These are phyloP conservation scores for Amborella trichopoda DNA, from an alignment of 164 flowering plant species.

Conservation along the genomic window DNA sequence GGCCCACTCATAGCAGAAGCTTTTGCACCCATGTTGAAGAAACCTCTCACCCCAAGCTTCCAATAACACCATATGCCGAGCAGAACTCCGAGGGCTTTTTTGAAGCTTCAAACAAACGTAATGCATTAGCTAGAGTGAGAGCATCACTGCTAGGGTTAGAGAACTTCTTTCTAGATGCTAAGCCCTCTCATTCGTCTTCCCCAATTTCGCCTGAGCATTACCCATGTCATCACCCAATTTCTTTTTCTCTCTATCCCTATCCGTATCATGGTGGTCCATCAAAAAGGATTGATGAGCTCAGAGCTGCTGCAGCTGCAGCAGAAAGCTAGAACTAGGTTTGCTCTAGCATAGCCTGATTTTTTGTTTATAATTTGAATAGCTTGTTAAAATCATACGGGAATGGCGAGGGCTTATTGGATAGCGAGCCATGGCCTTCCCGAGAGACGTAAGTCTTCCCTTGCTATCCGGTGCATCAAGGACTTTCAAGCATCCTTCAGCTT, in stretches of 20 bases:
- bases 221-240: slow-evolving; percentile 3
- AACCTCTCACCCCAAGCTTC: too few relatives aligned
- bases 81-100: slow-evolving; percentile 47
- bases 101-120: slow-evolving; percentile 73
- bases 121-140: slow-evolving; percentile 60
- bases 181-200: slow-evolving; percentile 53
- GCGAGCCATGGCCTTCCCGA: slow-evolving; percentile 85
- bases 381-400: slow-evolving; percentile 90
- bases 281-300: slow-evolving; percentile 78
- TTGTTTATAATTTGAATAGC: slow-evolving; percentile 50
- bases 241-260: slow-evolving; percentile 16
- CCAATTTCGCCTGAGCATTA: slow-evolving; percentile 31
- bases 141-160: slow-evolving; percentile 78
- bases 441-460: slow-evolving; percentile 52
- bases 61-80: too few relatives aligned
- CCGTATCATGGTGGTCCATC: slow-evolving; percentile 19
- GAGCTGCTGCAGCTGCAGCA: slow-evolving; percentile 77
- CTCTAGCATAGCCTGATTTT: slow-evolving; percentile 26
- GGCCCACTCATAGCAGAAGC: too few relatives aligned
- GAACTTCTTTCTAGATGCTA: slow-evolving; percentile 47
- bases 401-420: slow-evolving; percentile 98
- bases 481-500: slow-evolving; percentile 78
- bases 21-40: too few relatives aligned
- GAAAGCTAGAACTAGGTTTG: slow-evolving; percentile 72
- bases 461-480: slow-evolving; percentile 73